Percentiles rank a stretch among this genome's conserved stretches.
These are phyloP conservation scores for Pichia sp. DNA, from an alignment of 1,139 yeast genomes.

Conservation along the genomic window DNA sequence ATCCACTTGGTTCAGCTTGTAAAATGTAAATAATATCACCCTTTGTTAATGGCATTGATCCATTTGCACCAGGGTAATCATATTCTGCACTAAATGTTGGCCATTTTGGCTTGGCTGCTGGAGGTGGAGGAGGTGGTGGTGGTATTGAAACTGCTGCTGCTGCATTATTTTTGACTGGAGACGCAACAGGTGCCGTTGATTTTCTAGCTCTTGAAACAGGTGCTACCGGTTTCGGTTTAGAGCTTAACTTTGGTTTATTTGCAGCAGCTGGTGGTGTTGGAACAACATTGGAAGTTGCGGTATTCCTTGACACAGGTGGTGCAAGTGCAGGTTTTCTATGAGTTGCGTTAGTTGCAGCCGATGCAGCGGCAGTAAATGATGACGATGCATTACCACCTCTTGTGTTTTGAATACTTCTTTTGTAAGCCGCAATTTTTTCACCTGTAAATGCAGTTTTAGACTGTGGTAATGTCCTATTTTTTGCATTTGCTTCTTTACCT, in stretches of 20 bases:
- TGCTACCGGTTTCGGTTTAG: conserved; percentile 17
- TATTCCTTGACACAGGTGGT: conserved; percentile 20
- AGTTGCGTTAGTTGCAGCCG: conserved; percentile 29
- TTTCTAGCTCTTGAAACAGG: conserved; percentile 23
- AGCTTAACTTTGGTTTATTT: conserved; percentile 18
- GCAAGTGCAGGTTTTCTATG: conserved; percentile 12
- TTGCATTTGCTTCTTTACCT: conserved; percentile 71
- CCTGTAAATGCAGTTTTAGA: conserved; percentile 45
- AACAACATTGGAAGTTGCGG: conserved; percentile 14
- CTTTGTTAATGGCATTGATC: conserved; percentile 68
- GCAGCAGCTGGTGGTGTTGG: conserved; percentile 19
- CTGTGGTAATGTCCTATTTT: conserved; percentile 67
- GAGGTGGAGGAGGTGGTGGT: conserved; percentile 59
- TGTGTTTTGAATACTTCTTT: conserved; percentile 15
- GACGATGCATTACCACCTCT: conserved; percentile 19
- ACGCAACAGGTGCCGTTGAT: conserved; percentile 18
- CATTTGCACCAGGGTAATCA: conserved; percentile 83
- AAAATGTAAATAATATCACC: conserved; percentile 71
- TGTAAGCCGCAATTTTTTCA: conserved; percentile 23
- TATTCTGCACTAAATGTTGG: conserved; percentile 85
- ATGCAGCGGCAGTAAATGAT: conserved; percentile 26
- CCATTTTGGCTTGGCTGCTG: conserved; percentile 52
- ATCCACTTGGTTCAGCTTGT: conserved; percentile 71
- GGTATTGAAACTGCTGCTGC: conserved; percentile 7
- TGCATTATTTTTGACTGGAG: neutral